These are phyloP conservation scores for Anthracocystis panici-leucophaei DNA, from an alignment of 1,284 basidiomycete species.

Conservation along the genomic window DNA sequence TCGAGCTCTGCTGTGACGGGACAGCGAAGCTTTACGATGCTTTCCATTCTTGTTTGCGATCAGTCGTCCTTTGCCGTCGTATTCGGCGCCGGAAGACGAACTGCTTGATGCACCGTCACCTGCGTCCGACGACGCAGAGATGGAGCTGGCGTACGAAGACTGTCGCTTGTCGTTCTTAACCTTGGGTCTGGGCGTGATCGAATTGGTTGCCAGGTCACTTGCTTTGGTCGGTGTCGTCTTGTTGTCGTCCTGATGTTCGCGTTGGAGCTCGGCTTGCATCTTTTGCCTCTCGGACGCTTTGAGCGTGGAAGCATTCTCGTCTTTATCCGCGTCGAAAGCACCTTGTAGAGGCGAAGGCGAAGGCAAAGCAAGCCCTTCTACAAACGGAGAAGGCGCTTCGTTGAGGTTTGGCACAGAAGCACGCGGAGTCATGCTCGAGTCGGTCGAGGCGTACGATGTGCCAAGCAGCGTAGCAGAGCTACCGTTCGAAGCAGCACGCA, in stretches of 20 bases:
- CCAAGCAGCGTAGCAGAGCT: conserved; percentile 18
- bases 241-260: conserved; percentile 3
- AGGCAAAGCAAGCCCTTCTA: conserved; percentile 6
- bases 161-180: conserved; percentile 18
- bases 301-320: conserved; percentile 39
- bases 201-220: background rate
- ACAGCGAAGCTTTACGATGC: conserved; percentile 19
- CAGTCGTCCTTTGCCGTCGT: conserved; percentile 34
- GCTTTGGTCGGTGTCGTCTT: conserved; percentile 33
- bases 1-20: conserved; percentile 27
- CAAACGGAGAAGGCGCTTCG: conserved; percentile 4
- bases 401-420: conserved; percentile 28
- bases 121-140: conserved; percentile 21
- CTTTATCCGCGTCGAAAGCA: conserved; percentile 11
- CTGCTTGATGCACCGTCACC: conserved; percentile 19
- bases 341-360: conserved; percentile 5
- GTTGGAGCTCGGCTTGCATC: conserved; percentile 36
- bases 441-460: conserved; percentile 46
- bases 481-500: conserved; percentile 32
- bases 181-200: conserved; percentile 27
- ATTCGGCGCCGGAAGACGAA: conserved; percentile 31
- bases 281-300: conserved; percentile 53
- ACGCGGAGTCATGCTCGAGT: conserved; percentile 49
- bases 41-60: conserved; percentile 10
- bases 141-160: conserved; percentile 31